phyloP scores from a whole-genome alignment of 148 eudicot species.

The Rhododendron griersonianum region DNA sequence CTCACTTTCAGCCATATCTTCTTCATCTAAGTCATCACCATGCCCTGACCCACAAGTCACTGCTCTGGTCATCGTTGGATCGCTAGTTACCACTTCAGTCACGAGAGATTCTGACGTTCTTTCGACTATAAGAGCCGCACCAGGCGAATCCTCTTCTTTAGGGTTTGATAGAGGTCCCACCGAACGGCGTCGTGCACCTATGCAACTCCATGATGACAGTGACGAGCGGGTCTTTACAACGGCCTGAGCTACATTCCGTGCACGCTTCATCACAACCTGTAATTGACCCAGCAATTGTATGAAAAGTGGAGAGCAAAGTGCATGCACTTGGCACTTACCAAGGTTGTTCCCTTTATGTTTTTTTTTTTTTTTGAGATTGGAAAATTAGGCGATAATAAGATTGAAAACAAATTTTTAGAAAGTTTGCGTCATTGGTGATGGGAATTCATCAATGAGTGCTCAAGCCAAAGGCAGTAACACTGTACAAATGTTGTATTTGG shows the following conservation, averaged over 20 bases:
- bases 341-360: neutral
- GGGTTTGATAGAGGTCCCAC: conserved; percentile 31
- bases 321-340: neutral
- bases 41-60: conserved; percentile 34
- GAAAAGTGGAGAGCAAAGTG: neutral
- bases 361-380: neutral
- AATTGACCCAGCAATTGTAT: conserved; percentile 10
- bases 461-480: neutral
- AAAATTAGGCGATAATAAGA: neutral
- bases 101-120: conserved; percentile 32
- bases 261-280: conserved; percentile 88
- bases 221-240: conserved; percentile 83
- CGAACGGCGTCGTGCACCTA: conserved; percentile 84
- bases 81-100: conserved; percentile 26
- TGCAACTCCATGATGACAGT: conserved; percentile 83
- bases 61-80: conserved; percentile 17
- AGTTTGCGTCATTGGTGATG: neutral
- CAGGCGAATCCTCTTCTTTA: conserved; percentile 43
- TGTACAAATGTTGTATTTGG: neutral
- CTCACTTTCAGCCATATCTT: conserved; percentile 68
- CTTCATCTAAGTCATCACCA: conserved; percentile 63
- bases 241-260: conserved; percentile 86
- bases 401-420: neutral
- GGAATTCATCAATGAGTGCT: neutral
- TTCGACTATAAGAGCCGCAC: conserved; percentile 38